Base-by-base conservation (phyloP, 148 eudicot species). In the Vaccinium corymbosum region DNA sequence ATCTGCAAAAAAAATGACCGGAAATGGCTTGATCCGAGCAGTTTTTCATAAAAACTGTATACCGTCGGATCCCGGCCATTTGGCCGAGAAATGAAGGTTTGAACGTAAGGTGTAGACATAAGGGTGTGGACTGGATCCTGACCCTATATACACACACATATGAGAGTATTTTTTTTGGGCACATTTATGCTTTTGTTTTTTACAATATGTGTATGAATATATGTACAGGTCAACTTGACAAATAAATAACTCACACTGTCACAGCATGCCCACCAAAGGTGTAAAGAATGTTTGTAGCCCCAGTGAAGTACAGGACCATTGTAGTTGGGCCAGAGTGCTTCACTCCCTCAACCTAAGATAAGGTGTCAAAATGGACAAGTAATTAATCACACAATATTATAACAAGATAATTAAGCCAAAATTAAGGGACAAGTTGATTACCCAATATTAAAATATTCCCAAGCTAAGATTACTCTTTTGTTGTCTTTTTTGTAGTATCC, bases 251-350 rank as follows among this genome's bases (percentile, higher is more conserved):
- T 93, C 85, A 94, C 94, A 93, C 95, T 70, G 95, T 93, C 76
- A 94, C 95, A 46, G 97, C 94, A 86, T 93, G 97, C 0, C 97
- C 97, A 19, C 97, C 97, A 86, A 91, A 94, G 78, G 97, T 94
- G 87, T 94, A 94, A 38, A 94, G 90, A 85, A 94, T 93, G 91
- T 94, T 94, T 83, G 98, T 94, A 49, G 98, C 95, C 27, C 98
- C 98, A 11, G 94, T 92, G 84, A 94, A 94, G 88, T 94, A 94
- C 42, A 94, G 92, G 27, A 94, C 89, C 88, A 94, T 51, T 64
- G 84, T 92, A 68, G 89, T 79, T 73, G 98, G 94, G 6, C 93
- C 98, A 42, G 94, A 86, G 90, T 93, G 93, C 80, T 87, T 89
- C 76, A 94, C 97, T 72, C 92, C 94, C 78, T 94, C 97, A 81